phyloP scores from a whole-genome alignment of 2,329 filamentous ascomycete genomes.

The Daldinia eschscholtzii region DNA sequence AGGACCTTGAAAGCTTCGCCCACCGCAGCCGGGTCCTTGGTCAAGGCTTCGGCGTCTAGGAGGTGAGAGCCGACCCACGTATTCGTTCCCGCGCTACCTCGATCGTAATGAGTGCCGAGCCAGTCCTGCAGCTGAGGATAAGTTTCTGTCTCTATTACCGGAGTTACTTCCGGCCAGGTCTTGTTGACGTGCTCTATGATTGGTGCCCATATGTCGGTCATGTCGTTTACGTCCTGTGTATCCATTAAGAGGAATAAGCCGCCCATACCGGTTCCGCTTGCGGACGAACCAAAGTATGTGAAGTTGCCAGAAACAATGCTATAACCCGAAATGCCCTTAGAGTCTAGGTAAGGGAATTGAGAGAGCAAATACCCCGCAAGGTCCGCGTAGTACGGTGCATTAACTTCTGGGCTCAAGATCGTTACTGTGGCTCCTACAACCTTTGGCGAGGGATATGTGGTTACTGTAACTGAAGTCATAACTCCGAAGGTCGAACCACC shows the following conservation, averaged over 20 bases:
- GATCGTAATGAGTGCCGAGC: slow-evolving; percentile 56
- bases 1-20: slow-evolving; percentile 56
- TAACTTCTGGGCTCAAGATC: slow-evolving; percentile 49
- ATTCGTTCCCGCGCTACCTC: slow-evolving; percentile 53
- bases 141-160: slow-evolving; percentile 21
- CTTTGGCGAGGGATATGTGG: slow-evolving; percentile 59
- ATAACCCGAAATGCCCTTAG: slow-evolving; percentile 66
- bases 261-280: slow-evolving; percentile 50
- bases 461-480: slow-evolving; percentile 68
- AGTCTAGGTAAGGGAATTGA: slow-evolving; percentile 61
- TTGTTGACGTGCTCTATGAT: slow-evolving; percentile 56
- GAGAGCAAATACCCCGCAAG: slow-evolving; percentile 62
- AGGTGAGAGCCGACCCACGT: slow-evolving; percentile 60
- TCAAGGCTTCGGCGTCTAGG: slow-evolving; percentile 56
- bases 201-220: slow-evolving; percentile 52
- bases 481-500: slow-evolving; percentile 73
- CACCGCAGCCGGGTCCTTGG: slow-evolving; percentile 52
- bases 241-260: slow-evolving; percentile 56
- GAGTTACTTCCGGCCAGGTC: slow-evolving; percentile 54
- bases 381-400: slow-evolving; percentile 58
- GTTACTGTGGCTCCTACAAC: slow-evolving; percentile 47
- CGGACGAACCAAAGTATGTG: background rate
- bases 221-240: slow-evolving; percentile 48
- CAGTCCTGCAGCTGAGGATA: slow-evolving; percentile 56
- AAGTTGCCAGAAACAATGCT: slow-evolving; percentile 56